Evolutionary conservation across 148 eudicot genomes (phyloP).

Genomic region (Amaranthus hypochondriacus): DNA sequence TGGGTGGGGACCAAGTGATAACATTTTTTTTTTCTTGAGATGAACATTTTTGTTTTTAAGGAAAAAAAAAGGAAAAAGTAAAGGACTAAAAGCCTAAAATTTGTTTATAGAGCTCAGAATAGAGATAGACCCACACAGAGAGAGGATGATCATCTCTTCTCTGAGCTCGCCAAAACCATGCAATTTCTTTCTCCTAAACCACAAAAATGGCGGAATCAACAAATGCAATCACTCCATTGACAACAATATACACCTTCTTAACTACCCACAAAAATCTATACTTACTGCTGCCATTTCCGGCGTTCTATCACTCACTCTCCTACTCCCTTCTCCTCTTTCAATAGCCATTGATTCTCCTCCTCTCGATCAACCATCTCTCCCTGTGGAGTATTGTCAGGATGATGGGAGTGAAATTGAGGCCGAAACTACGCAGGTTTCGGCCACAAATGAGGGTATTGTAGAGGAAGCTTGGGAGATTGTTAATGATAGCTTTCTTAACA

Average conservation of each 20-base stretch:
- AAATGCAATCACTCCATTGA: background rate
- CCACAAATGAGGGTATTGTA: constrained; percentile 58
- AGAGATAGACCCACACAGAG: background rate
- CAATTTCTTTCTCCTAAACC: background rate
- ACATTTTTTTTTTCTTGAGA: too few relatives aligned
- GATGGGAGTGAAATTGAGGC: constrained; percentile 25
- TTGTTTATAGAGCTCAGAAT: too few relatives aligned
- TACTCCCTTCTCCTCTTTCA: constrained; percentile 36
- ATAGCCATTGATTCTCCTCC: constrained; percentile 22
- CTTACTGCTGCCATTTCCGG: constrained; percentile 29
- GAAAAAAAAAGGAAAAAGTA: too few relatives aligned
- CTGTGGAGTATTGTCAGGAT: constrained; percentile 35
- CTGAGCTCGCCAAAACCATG: constrained; percentile 11
- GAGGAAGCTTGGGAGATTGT: constrained; percentile 97
- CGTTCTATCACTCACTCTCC: constrained; percentile 39
- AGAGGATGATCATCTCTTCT: constrained; percentile 24
- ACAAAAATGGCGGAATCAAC: background rate
- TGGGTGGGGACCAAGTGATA: too few relatives aligned
- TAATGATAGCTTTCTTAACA: constrained; percentile 55
- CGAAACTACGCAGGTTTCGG: constrained; percentile 7
- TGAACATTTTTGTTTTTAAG: too few relatives aligned
- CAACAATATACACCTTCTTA: background rate
- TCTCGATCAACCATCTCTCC: background rate
- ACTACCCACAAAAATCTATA: constrained; percentile 33
- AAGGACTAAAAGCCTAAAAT: too few relatives aligned